These are phyloP conservation scores for Hygrophorus russula DNA, from an alignment of 768 basidiomycete species.

Conservation along the genomic window DNA sequence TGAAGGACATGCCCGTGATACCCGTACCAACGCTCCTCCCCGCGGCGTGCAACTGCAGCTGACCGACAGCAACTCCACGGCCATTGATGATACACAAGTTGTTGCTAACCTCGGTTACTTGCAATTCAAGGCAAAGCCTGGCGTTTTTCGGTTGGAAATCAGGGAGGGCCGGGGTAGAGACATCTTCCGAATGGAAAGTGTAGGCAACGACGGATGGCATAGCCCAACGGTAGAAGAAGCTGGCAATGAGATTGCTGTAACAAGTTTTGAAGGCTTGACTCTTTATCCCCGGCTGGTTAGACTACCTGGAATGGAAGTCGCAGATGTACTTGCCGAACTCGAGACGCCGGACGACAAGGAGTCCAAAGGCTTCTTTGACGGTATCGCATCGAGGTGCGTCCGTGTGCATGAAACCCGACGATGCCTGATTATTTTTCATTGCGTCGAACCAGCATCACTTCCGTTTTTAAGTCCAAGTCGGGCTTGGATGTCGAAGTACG, in stretches of 20 bases:
- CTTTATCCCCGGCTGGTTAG: constrained; percentile 73
- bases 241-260: constrained; percentile 70
- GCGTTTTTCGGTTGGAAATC: constrained; percentile 75
- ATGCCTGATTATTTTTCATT: constrained; percentile 10
- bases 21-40: constrained; percentile 52
- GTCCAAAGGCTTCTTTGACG: constrained; percentile 31
- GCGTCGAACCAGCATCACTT: constrained; percentile 17
- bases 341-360: constrained; percentile 17
- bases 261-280: constrained; percentile 85
- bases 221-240: constrained; percentile 57
- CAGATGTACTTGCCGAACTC: constrained; percentile 62
- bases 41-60: constrained; percentile 90
- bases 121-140: constrained; percentile 91
- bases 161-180: constrained; percentile 72
- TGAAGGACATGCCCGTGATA: constrained; percentile 89
- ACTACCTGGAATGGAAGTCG: constrained; percentile 63
- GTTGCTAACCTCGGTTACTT: constrained; percentile 94
- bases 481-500: constrained; percentile 12
- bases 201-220: constrained; percentile 84
- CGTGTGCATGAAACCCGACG: constrained; percentile 6
- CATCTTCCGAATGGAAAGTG: constrained; percentile 74
- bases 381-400: constrained; percentile 40
- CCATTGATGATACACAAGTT: constrained; percentile 81
- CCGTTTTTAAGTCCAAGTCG: constrained; percentile 32
- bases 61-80: constrained; percentile 26